Evolutionary conservation across 2,329 filamentous ascomycete species (phyloP), one percentile per base, ranked within the genome.

Genomic region (Botryotinia calthae): DNA sequence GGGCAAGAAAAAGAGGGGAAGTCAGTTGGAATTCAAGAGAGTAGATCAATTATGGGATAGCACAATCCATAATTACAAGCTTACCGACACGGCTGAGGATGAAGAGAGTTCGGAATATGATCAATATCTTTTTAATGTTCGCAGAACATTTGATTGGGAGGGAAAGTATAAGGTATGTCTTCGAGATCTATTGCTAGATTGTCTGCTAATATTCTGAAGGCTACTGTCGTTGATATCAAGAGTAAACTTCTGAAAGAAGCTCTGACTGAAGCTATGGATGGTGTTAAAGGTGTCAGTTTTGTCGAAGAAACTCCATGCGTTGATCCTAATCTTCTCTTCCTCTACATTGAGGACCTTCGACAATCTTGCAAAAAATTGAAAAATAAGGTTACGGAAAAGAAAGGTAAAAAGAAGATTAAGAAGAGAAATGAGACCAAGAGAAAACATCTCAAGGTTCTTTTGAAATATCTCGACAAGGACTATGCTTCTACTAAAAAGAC

Each of bases 71-170:
- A 88, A 90, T 76, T 92, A 88, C 83, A 90, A 90, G 79, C 85
- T 91, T 51, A 89, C 87, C n/a, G 90, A 91, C 78, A 91, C 89
- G 20, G 85, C 87, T 5, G 86, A 90, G 72, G 88, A 90, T 68
- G 85, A 87, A n/a, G 87, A 88, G 73, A 83, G 83, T 40, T 86
- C 89, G 70, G 88, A 92, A 76, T 95, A 94, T 81, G 90, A 95
- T 74, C 89, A 92, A 74, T 96, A 91, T 80, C 86, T 94, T 44
- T 97, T 97, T 81, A 93, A 94, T 37, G 92, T 97, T 25, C 89
- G 93, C 25, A 88, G 94, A 71, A 91, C 88, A 22, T 97, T 97
- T 80, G 91, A 95, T 81, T 93, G 89, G 88, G 92, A 96, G 77
- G 93, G 93, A 75, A 94, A 94, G 78, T 95, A 93, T 78, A 85